A percentile compares a stretch with the other conserved stretches of the same genome.
Evolutionary conservation across 164 flowering plant species (phyloP).

Genomic region (Sedum album): DNA sequence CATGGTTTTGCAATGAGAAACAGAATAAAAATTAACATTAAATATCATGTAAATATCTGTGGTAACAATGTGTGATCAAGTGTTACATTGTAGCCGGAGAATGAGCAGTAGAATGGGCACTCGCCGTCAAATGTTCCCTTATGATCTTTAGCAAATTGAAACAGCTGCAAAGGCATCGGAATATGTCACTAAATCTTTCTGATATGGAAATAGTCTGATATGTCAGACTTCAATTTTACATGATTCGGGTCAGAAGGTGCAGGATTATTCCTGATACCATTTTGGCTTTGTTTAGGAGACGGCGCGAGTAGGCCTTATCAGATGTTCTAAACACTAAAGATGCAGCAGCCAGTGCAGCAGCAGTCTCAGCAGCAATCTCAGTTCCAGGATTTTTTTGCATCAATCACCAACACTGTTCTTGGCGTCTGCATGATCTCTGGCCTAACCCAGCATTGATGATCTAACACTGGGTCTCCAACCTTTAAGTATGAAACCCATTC

Average conservation of each 20-base stretch:
- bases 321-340: constrained; percentile 45
- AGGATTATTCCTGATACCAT: too few species aligned
- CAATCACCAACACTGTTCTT: constrained; percentile 51
- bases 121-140: constrained; percentile 83
- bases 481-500: not conserved
- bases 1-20: not conserved
- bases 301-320: constrained; percentile 47
- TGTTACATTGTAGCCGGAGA: constrained; percentile 74
- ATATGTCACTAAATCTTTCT: not conserved
- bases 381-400: constrained; percentile 53
- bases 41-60: not conserved
- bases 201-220: not conserved
- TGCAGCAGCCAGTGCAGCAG: constrained; percentile 92
- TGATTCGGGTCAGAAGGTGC: too few species aligned
- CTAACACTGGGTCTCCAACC: constrained; percentile 67
- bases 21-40: too few species aligned
- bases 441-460: constrained; percentile 84
- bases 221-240: too few species aligned
- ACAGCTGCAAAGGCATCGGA: constrained; percentile 42
- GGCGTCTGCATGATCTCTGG: constrained; percentile 85
- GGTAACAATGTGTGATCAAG: constrained; percentile 9
- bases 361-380: constrained; percentile 85
- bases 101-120: constrained; percentile 95
- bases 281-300: constrained; percentile 75
- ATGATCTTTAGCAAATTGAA: constrained; percentile 45